Percentiles rank a stretch among this genome's conserved stretches.
These are phyloP conservation scores for Lasiodiplodia sp. DNA, from an alignment of 2,329 filamentous ascomycete species.

Conservation along the genomic window DNA sequence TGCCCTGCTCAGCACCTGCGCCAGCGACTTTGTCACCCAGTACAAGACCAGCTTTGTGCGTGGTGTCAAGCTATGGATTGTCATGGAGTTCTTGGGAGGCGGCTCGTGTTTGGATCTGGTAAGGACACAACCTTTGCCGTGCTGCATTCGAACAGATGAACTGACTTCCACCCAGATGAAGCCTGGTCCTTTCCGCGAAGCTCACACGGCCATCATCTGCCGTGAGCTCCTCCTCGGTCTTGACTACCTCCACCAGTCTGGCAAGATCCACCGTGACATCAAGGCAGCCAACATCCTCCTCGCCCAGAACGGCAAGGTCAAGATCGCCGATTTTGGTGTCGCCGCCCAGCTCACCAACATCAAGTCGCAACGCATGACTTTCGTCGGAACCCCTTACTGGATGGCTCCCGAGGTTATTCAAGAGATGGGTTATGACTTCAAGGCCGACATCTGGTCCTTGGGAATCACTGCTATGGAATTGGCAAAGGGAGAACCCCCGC, in stretches of 20 bases:
- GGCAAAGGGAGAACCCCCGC: slow-evolving; percentile 89
- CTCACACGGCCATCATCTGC: slow-evolving; percentile 92
- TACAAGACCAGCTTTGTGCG: slow-evolving; percentile 97
- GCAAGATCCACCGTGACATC: slow-evolving; percentile 96
- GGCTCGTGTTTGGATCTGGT: slow-evolving; percentile 89
- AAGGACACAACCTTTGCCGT: neutral
- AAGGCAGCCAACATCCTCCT: slow-evolving; percentile 96
- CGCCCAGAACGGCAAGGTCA: slow-evolving; percentile 89
- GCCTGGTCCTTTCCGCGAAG: slow-evolving; percentile 86
- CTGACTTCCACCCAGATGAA: slow-evolving; percentile 69
- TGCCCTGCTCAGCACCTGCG: slow-evolving; percentile 91
- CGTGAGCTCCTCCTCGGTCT: slow-evolving; percentile 88
- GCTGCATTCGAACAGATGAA: neutral
- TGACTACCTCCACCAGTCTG: slow-evolving; percentile 91
- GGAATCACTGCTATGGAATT: slow-evolving; percentile 94
- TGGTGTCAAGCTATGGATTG: slow-evolving; percentile 97
- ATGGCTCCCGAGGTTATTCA: slow-evolving; percentile 99
- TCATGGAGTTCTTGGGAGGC: slow-evolving; percentile 97
- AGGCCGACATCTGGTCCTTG: slow-evolving; percentile 96
- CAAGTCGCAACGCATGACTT: slow-evolving; percentile 96
- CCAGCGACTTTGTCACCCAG: slow-evolving; percentile 91
- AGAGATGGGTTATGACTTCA: slow-evolving; percentile 96
- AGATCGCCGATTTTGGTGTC: slow-evolving; percentile 96
- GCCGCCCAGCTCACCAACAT: slow-evolving; percentile 96
- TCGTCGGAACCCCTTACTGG: slow-evolving; percentile 98